Evolutionary conservation across 371 early-diverging fungal genomes (phyloP), one percentile per base, ranked within the genome.

Genomic region (Rhizopus arrhizus): DNA sequence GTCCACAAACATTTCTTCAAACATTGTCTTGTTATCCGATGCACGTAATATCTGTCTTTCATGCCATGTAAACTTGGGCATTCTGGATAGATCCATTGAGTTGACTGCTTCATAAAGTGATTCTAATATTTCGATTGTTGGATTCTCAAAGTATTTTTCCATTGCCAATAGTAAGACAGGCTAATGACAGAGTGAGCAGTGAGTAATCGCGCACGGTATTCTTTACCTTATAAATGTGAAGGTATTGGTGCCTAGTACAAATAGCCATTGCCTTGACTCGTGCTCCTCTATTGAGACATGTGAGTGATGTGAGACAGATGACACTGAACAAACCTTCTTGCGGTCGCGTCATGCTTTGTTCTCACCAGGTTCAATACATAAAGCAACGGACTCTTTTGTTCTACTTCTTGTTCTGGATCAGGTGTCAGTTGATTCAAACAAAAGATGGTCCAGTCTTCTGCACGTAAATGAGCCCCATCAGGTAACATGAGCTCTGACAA

Each of bases 401-500:
- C 70, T 8, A 68, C 61, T 31, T 64, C 59, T 35, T 69, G 67
- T 38, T 76, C 71, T 1, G 77, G 76, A 54, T 85, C 82, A 22
- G 86, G 84, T 53, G 84, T 87, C 57, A 78, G 80, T 61, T 89
- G 91, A 75, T 93, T 92, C 32, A 94, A 71, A 57, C 93, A 90
- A 65, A 96, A 95, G 59, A 92, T 86, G n/a, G 95, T 95, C 94
- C 95, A 95, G 73, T 96, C 97, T 64, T 91, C 92, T 41, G 91
- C 86, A 40, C 95, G 85, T 45, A 90, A 74, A 77, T 96, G 96
- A 41, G 95, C 93, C 6, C 97, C 97, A 70, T 96, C 97, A 9
- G 97, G 97, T 50, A 96, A 73, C 96, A 96, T 96, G 50, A 93
- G 87, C 58, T 96, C 97, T 9, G 97, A 95, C 40, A 96, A 77